Evolutionary conservation across 2,329 filamentous ascomycete species (phyloP), one percentile per base, ranked within the genome.

Genomic region (Parafenestella ontariensis): DNA sequence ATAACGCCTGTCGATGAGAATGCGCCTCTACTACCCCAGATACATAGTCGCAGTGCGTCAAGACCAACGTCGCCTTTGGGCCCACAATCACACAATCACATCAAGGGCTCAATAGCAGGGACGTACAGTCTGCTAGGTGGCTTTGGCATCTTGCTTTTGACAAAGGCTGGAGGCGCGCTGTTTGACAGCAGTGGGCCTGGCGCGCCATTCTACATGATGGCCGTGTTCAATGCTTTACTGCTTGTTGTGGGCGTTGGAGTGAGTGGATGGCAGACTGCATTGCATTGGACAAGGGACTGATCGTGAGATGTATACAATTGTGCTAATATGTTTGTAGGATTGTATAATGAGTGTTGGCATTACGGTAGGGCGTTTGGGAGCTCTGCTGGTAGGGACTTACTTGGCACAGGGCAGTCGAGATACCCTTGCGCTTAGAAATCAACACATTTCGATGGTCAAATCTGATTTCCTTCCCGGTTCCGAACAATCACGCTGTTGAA

Each of bases 191-290:
- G 87, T 48, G 88, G 88, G 1, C 83, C 83, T 2, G 90, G 90
- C 0, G 90, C 91, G 10, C 95, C 95, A 0, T 98, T 99, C 73
- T 96, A 92, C 72, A 89, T 98, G 82, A 94, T 99, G 88, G 92
- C 93, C 0, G 80, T 80, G 0, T 98, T 98, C 73, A 98, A 98
- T 71, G 90, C 78, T 0, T 60, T 91, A 1, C 75, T 97, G 49
- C 78, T 96, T 11, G 70, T 87, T 6, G 83, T 74, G 1, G 69
- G 64, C 2, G 28, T 71, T 10, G 62, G 49, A 15, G 66, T 71
- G 3, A 53, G 54, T 9, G 52, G 49, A 3, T 46, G 52, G 58
- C 58, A 65, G 33, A 54, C 43, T 13, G 44, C 45, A n/a, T 36
- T 46, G 31, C 50, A 44, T 34, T 65, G 55, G 55, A 48, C 29